Percentiles rank a stretch among this genome's conserved stretches.
Evolutionary conservation across 2,329 filamentous ascomycete species (phyloP).

Genomic region (Verticillium nonalfalfae): DNA sequence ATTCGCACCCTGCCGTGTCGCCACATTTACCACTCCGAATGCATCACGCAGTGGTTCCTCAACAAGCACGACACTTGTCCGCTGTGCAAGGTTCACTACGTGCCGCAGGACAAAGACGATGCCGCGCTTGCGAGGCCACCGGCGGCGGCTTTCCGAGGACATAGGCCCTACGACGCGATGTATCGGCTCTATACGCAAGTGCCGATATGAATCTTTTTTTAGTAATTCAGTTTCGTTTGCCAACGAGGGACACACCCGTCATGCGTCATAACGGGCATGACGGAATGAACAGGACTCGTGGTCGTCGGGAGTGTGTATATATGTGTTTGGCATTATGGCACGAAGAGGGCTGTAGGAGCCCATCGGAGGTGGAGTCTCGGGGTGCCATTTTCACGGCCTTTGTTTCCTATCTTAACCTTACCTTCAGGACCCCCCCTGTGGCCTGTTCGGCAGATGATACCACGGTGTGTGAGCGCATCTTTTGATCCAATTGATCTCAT

Average conservation of each 20-base stretch:
- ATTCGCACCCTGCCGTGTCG: constrained; percentile 10
- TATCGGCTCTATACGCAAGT: background rate
- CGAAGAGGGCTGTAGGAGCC: too few relatives aligned
- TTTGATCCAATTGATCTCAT: background rate
- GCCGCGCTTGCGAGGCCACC: background rate
- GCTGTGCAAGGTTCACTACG: constrained; percentile 9
- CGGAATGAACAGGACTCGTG: background rate
- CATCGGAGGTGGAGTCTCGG: too few relatives aligned
- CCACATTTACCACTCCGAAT: constrained; percentile 13
- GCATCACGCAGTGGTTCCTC: constrained; percentile 11
- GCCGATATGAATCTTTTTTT: background rate
- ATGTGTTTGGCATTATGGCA: too few relatives aligned
- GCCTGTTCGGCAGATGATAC: background rate
- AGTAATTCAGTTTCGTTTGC: too few relatives aligned
- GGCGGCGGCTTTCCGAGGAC: background rate
- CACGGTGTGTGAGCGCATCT: background rate
- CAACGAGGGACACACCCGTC: background rate
- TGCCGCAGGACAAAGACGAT: background rate
- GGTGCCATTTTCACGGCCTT: too few relatives aligned
- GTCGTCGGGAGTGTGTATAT: too few relatives aligned
- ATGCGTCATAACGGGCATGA: background rate
- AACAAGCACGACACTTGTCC: constrained; percentile 13
- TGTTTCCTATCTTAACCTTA: background rate
- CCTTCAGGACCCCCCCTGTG: background rate
- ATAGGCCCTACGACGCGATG: background rate